Conservation (phyloP, 1,284 basidiomycete genomes). For the Xerocomus amazonicus region DNA sequence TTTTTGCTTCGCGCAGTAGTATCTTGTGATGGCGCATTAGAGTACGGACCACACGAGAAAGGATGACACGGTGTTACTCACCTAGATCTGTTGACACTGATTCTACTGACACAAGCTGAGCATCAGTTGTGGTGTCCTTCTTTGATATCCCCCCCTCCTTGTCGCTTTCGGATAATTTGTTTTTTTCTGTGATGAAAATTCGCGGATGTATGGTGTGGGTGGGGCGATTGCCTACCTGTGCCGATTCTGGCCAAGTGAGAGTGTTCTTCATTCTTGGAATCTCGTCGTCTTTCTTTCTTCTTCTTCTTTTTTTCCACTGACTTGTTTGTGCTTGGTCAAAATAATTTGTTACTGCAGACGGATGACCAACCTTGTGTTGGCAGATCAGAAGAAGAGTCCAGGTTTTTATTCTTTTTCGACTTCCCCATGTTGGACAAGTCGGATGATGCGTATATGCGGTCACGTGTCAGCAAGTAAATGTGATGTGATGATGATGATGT, state of each 20-base stretch:
- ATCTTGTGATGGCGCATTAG: conserved; percentile 2
- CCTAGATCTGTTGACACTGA: conserved; percentile 7
- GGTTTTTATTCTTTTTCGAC: background rate
- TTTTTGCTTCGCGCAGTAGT: conserved; percentile 23
- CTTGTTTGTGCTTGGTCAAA: conserved; percentile 11
- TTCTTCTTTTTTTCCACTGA: conserved; percentile 21
- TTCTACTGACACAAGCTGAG: too few species aligned
- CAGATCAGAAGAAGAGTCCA: background rate
- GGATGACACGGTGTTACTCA: background rate
- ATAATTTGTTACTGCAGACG: background rate
- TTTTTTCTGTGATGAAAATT: background rate
- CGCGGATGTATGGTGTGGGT: background rate
- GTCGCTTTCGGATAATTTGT: background rate
- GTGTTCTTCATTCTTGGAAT: conserved; percentile 3
- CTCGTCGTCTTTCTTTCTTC: conserved; percentile 1
- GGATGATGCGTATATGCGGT: background rate
- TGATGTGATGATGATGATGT: too few species aligned
- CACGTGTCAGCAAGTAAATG: background rate
- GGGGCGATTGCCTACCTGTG: conserved; percentile 4
- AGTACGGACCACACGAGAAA: too few species aligned
- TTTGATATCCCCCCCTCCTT: conserved; percentile 10
- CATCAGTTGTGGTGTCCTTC: too few species aligned
- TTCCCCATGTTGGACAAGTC: too few species aligned
- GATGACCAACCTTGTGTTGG: conserved; percentile 14
- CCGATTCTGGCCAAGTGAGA: background rate